Evolutionary conservation across 306 rosid species (phyloP).

Genomic region (Acacia confusa): DNA sequence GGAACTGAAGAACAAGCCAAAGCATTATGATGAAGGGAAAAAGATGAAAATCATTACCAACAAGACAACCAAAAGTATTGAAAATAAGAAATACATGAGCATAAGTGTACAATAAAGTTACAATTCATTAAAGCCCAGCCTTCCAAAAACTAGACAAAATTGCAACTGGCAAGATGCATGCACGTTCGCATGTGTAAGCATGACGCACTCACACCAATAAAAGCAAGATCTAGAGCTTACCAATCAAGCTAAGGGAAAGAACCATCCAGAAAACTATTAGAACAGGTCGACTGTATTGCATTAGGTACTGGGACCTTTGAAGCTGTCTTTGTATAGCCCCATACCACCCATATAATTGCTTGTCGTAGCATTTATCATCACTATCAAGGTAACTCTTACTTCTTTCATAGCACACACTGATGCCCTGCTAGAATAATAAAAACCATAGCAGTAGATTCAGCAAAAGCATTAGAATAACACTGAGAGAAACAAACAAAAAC

Average conservation of each 20-base stretch:
- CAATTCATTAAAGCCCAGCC: constrained; percentile 13
- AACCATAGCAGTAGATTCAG: constrained; percentile 15
- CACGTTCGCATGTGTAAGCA: neutral
- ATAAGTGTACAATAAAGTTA: neutral
- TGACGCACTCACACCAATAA: neutral
- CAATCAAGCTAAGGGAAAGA: constrained; percentile 70
- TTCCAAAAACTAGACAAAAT: neutral
- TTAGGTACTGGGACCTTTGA: constrained; percentile 87
- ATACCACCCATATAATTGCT: constrained; percentile 86
- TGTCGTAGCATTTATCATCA: constrained; percentile 69
- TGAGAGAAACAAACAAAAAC: constrained; percentile 13
- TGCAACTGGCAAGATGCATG: constrained; percentile 18
- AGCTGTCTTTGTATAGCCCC: constrained; percentile 84
- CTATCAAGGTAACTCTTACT: constrained; percentile 67
- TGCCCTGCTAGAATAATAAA: constrained; percentile 46
- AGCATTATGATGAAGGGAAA: neutral
- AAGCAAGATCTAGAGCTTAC: constrained; percentile 52
- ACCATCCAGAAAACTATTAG: constrained; percentile 57
- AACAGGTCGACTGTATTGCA: constrained; percentile 79
- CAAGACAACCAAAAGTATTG: neutral
- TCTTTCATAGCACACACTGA: constrained; percentile 50
- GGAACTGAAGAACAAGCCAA: neutral
- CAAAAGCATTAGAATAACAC: neutral
- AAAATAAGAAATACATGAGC: neutral
- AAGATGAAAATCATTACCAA: constrained; percentile 1